These are phyloP conservation scores for Erodium texanum DNA, from an alignment of 441 rosid species.

Conservation along the genomic window DNA sequence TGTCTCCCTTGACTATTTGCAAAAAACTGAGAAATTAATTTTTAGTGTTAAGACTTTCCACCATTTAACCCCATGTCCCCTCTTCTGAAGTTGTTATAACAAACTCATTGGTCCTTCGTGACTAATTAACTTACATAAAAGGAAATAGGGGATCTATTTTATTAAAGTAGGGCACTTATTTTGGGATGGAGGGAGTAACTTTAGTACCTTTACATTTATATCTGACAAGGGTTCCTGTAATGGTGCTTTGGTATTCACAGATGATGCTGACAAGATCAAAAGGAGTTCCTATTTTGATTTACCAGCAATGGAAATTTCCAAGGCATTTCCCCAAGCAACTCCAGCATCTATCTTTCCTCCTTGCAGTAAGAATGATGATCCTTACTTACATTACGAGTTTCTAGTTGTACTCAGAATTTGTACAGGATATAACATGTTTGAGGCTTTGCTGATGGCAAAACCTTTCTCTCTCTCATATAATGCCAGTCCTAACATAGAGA, in stretches of 20 bases:
- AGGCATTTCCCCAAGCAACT: slow-evolving; percentile 90
- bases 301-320: slow-evolving; percentile 66
- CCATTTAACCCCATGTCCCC: no score
- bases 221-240: background rate
- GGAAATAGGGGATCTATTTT: background rate
- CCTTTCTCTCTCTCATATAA: background rate
- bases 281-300: slow-evolving; percentile 59
- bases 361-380: slow-evolving; percentile 36
- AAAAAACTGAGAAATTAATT: background rate
- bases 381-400: background rate
- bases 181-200: background rate
- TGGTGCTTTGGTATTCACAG: slow-evolving; percentile 22
- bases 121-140: no score
- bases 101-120: no score
- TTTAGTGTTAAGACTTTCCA: background rate
- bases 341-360: slow-evolving; percentile 84
- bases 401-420: background rate
- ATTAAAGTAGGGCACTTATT: background rate
- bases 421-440: background rate
- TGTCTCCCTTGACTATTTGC: background rate
- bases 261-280: slow-evolving; percentile 27
- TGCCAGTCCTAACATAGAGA: background rate
- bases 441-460: background rate
- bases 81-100: background rate
- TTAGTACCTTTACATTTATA: background rate